Conservation (phyloP, 768 basidiomycete genomes). For the Xanthoconium stramineum region DNA sequence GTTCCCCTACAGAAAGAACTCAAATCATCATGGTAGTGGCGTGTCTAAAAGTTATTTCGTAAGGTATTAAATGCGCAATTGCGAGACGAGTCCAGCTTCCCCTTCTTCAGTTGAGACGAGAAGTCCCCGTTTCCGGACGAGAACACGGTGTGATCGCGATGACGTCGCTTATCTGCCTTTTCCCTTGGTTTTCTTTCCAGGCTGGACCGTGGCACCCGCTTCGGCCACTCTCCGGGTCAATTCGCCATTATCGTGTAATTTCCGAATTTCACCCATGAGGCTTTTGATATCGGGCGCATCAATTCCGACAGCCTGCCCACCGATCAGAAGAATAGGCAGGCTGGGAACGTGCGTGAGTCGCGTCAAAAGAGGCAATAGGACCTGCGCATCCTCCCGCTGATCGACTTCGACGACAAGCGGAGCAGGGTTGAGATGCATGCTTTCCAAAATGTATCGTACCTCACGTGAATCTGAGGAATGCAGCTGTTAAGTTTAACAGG, state of each 20-base stretch:
- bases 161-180: constrained; percentile 23
- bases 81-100: neutral
- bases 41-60: constrained; percentile 6
- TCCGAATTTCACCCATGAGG: constrained; percentile 47
- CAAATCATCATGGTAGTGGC: neutral
- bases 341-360: constrained; percentile 55
- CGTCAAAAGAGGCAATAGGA: constrained; percentile 57
- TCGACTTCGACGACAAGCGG: constrained; percentile 73
- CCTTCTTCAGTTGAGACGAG: neutral
- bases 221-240: constrained; percentile 46
- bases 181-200: constrained; percentile 53
- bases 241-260: constrained; percentile 47
- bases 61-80: neutral
- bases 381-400: constrained; percentile 63
- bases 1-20: neutral
- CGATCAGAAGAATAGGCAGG: constrained; percentile 67
- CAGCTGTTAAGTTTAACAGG: constrained; percentile 34
- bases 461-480: constrained; percentile 68
- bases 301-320: constrained; percentile 55
- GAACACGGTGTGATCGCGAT: neutral
- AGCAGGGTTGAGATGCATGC: constrained; percentile 55
- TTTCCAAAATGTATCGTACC: constrained; percentile 54
- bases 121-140: constrained; percentile 6
- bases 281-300: constrained; percentile 8
- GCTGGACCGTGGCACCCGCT: constrained; percentile 59